Percentiles rank a stretch among this genome's conserved stretches.
These are phyloP conservation scores for Colletotrichum filicis DNA, from an alignment of 2,329 filamentous ascomycete genomes.

Conservation along the genomic window DNA sequence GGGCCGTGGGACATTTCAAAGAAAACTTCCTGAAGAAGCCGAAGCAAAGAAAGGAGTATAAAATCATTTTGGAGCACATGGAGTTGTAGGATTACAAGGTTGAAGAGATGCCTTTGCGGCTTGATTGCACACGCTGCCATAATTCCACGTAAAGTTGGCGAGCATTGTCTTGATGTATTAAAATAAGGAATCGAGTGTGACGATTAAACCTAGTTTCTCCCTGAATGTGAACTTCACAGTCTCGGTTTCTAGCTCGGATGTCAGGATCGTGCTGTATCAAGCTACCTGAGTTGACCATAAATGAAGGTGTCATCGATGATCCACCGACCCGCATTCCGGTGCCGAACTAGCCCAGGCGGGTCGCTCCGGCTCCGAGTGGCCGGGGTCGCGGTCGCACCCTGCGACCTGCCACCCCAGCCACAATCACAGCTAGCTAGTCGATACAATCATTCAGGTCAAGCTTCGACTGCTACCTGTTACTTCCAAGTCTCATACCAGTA, in stretches of 20 bases:
- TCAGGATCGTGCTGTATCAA: background rate
- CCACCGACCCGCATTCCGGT: conserved; percentile 27
- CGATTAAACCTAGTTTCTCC: too few species aligned
- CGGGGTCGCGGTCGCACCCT: background rate
- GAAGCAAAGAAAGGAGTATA: conserved; percentile 91
- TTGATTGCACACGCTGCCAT: background rate
- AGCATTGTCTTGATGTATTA: background rate
- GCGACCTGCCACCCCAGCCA: background rate
- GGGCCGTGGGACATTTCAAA: conserved; percentile 71
- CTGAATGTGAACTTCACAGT: background rate
- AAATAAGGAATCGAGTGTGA: background rate
- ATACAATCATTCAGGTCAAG: background rate
- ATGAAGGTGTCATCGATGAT: conserved; percentile 34
- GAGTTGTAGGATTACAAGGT: conserved; percentile 29
- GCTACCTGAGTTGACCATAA: background rate
- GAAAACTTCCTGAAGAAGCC: conserved; percentile 65
- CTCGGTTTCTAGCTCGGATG: background rate
- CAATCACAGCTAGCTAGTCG: background rate
- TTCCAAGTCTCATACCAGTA: background rate
- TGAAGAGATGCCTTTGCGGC: background rate
- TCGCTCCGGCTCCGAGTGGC: conserved; percentile 18
- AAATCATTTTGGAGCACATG: conserved; percentile 79
- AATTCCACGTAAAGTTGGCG: background rate
- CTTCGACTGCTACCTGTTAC: background rate
- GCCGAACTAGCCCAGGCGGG: conserved; percentile 15